Conservation (phyloP, 768 basidiomycete species). For the Leccinum longicurvipes region DNA sequence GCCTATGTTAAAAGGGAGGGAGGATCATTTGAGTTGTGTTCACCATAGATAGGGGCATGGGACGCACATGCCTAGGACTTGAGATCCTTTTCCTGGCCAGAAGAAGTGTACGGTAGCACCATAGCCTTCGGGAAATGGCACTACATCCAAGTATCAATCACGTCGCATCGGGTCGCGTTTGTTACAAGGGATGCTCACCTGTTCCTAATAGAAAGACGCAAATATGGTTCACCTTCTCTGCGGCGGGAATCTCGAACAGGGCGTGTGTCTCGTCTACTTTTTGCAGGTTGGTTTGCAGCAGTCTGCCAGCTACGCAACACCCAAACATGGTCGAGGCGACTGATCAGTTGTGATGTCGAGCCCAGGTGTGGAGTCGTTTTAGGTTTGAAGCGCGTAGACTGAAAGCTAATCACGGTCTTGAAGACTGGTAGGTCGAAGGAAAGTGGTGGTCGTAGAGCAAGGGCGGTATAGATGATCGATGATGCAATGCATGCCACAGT, state of each 20-base stretch:
- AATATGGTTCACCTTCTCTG: constrained; percentile 76
- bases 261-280: constrained; percentile 85
- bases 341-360: neutral
- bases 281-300: constrained; percentile 73
- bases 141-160: constrained; percentile 30
- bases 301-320: constrained; percentile 74
- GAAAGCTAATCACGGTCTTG: neutral
- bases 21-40: neutral
- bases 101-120: constrained; percentile 83
- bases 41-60: neutral
- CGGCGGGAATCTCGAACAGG: constrained; percentile 67
- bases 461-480: constrained; percentile 13
- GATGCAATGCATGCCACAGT: constrained; percentile 3
- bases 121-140: constrained; percentile 80
- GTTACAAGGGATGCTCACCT: constrained; percentile 40
- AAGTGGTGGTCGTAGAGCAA: constrained; percentile 2
- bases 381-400: neutral
- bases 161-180: neutral
- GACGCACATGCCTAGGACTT: constrained; percentile 77
- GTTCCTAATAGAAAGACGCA: constrained; percentile 83
- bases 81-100: constrained; percentile 86
- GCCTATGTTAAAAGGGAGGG: constrained; percentile 40
- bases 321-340: constrained; percentile 58
- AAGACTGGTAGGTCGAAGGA: neutral
- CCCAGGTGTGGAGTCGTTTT: neutral